Conservation (phyloP, 305 asterid species). For the Solanum hybrid region DNA sequence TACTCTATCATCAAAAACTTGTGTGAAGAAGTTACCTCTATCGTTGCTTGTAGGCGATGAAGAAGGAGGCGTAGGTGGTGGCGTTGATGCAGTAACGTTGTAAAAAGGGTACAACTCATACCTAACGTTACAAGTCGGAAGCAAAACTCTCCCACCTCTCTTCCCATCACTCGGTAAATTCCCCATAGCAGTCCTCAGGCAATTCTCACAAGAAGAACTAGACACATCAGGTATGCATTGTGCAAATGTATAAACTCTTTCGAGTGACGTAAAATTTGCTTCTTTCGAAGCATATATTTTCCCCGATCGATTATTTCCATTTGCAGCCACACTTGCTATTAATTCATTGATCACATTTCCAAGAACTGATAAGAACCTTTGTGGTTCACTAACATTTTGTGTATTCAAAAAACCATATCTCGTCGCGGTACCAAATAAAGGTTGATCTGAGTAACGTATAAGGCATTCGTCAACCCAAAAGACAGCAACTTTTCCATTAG, state of each 20-base stretch:
- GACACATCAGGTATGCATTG: slow-evolving; percentile 39
- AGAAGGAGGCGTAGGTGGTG: background rate
- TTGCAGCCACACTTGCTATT: background rate
- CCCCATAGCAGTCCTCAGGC: background rate
- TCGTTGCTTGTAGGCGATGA: background rate
- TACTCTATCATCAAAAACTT: background rate
- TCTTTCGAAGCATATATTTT: background rate
- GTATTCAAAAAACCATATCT: background rate
- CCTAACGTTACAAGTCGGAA: slow-evolving; percentile 21
- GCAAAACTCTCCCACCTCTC: background rate
- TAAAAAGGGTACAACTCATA: slow-evolving; percentile 8
- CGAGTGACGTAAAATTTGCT: background rate
- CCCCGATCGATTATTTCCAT: background rate
- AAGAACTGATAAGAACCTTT: background rate
- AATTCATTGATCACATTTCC: background rate
- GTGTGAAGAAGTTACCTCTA: background rate
- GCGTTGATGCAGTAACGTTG: background rate
- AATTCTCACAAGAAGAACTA: background rate
- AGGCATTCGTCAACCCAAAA: slow-evolving; percentile 19
- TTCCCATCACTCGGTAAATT: background rate
- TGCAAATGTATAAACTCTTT: slow-evolving; percentile 8
- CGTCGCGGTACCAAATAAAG: background rate
- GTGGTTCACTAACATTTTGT: background rate
- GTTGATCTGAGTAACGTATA: slow-evolving; percentile 19
- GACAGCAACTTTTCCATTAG: background rate